Evolutionary conservation across 2,329 filamentous ascomycete species (phyloP), one percentile per base, ranked within the genome.

Genomic region (Chaetoscypha palmicola): DNA sequence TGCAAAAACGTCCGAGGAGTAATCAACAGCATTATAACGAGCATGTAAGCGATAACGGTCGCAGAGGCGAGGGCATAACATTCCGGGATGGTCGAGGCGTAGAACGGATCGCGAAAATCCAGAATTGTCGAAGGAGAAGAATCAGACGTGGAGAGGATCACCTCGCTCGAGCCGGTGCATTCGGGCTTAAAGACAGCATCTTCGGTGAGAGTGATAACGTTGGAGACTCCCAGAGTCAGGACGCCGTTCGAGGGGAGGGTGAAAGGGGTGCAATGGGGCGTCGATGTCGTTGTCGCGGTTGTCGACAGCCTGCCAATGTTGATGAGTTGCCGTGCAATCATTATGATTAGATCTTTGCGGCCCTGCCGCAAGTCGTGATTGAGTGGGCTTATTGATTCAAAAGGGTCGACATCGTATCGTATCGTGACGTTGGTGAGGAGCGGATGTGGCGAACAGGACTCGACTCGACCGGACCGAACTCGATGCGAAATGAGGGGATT

Each of bases 1-100:
- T 94, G 81, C 50, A 94, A 81, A 63, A 92, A 95, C 3, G 92
- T 95, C 40, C 91, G 81, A n/a, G 91, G 91, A 0, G 83, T 89
- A 58, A 96, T 70, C 49, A 97, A 73, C n/a, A 91, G 90, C 76
- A 96, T 81, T 57, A 96, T 76, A 52, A 95, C 83, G 54, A 89
- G 77, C 72, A 86, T 73, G 68, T 95, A 86, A 39, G 94, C 85
- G 67, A 94, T 94, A 59, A 89, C 69, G 0, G 90, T 97, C 14
- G 88, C 88, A 12, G 89, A 86, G 44, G 89, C 89, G 42, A 97
- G 84, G 35, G 90, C 90, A 61, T 96, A 98, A 58, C 86, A 84
- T 65, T 94, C 89, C 11, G 92, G 91, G 34, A 92, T 91, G 16
- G 87, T 89, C 28, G 90, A 95, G 43, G 90, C 84, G 65, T 94